Percentiles rank a stretch among this genome's conserved stretches.
Evolutionary conservation across 2,329 filamentous ascomycete species (phyloP).

Genomic region (Penicillium sp.): DNA sequence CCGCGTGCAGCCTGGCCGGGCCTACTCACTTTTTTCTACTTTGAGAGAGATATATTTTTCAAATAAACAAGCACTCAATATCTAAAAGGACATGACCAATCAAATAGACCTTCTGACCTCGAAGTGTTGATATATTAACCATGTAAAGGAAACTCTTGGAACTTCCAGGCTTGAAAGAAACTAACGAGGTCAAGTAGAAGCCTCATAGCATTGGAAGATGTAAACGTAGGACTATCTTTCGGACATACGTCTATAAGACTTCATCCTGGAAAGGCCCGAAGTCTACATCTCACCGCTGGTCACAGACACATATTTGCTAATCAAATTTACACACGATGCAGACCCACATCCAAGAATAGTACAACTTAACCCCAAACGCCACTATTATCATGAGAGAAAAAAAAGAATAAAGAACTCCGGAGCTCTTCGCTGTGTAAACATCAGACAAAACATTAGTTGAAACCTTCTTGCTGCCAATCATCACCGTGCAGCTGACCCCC

Average conservation of each 20-base stretch:
- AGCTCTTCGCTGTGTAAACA: slow-evolving; percentile 18
- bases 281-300: background rate
- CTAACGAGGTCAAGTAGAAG: too few species aligned
- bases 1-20: too few species aligned
- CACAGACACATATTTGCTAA: slow-evolving; percentile 6
- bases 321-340: slow-evolving; percentile 5
- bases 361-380: slow-evolving; percentile 9
- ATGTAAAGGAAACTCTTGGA: too few species aligned
- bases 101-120: too few species aligned
- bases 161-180: too few species aligned
- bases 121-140: too few species aligned
- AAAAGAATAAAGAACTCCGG: slow-evolving; percentile 13
- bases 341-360: slow-evolving; percentile 1
- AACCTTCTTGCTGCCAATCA: slow-evolving; percentile 65
- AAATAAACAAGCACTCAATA: too few species aligned
- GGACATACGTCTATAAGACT: background rate
- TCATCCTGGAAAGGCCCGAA: background rate
- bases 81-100: too few species aligned
- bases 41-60: too few species aligned
- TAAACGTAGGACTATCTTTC: background rate
- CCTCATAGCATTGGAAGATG: too few species aligned
- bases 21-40: too few species aligned
- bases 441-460: slow-evolving; percentile 33
- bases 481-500: slow-evolving; percentile 44
- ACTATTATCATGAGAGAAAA: slow-evolving; percentile 6